Evolutionary conservation across 2,329 filamentous ascomycete species (phyloP), one percentile per base, ranked within the genome.

Genomic region (Neonectria faginata): DNA sequence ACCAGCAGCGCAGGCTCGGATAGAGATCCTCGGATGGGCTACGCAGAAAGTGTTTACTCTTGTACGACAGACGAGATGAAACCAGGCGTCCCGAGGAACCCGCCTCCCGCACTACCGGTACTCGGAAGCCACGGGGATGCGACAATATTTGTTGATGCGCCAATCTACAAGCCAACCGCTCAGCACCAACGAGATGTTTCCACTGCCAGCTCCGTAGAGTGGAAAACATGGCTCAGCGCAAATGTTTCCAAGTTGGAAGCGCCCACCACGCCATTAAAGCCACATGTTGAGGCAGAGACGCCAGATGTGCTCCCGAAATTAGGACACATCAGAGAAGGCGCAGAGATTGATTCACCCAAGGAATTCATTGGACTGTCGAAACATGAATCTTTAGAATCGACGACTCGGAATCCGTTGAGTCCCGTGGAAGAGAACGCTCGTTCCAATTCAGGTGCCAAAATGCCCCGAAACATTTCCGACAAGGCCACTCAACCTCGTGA

Each of bases 141-240:
- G 3, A 65, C 45, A 10, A 65, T 63, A 5, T 57, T 55, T 11
- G 22, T 57, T 1, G 66, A 70, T 2, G 33, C 29, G 0, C 36
- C 62, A 9, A 45, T 18, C 3, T 47, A 77, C 25, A 67, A 69
- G 8, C 68, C 72, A 16, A 74, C 67, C 0, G 75, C 18, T 53
- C 60, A 39, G 52, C 74, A 79, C 18, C 75, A 77, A 50, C 76
- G 82, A n/a, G 75, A 78, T 1, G 67, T 73, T 3, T 84, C 82
- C 1, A 79, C 79, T 1, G 77, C 78, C 6, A 84, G 84, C 60
- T 87, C 84, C 2, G 74, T 80, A 2, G 85, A 87, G 62, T 88
- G 85, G 86, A 87, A 86, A 73, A 82, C 77, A 0, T 85, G 82
- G 82, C 80, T 88, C 42, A 85, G 85, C 9, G 80, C 83, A 2